Evolutionary conservation across 805 yeast genomes (phyloP).

Genomic region (Saccharomyces mikatae): DNA sequence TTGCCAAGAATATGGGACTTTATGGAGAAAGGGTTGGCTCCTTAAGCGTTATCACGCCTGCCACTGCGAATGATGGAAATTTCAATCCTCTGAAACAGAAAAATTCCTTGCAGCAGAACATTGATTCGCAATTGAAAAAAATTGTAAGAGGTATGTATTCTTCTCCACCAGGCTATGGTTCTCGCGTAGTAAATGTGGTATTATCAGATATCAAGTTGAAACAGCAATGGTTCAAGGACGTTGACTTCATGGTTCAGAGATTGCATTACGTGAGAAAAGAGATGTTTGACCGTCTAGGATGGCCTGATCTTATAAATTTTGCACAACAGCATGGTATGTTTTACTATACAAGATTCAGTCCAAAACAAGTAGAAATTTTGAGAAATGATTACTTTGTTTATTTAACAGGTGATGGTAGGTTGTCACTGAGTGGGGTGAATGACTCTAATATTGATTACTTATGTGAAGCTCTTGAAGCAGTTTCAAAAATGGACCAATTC

Average conservation of each 20-base stretch:
- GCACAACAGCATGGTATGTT: conserved; percentile 86
- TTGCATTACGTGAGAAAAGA: conserved; percentile 62
- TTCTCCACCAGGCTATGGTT: conserved; percentile 92
- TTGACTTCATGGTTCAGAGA: conserved; percentile 69
- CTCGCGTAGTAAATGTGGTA: conserved; percentile 76
- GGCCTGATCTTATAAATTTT: conserved; percentile 71
- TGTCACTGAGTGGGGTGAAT: conserved; percentile 85
- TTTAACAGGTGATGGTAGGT: conserved; percentile 84
- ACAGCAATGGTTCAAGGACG: conserved; percentile 74
- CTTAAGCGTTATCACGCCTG: conserved; percentile 48
- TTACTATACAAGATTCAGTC: conserved; percentile 75
- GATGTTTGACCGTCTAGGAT: conserved; percentile 57
- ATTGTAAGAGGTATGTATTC: conserved; percentile 82
- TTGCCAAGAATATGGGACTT: conserved; percentile 91
- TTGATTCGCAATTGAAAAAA: conserved; percentile 75
- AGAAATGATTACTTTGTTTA: conserved; percentile 70
- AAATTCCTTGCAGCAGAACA: conserved; percentile 49
- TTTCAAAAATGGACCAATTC: conserved; percentile 1
- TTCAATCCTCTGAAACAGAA: neutral
- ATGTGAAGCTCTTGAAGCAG: conserved; percentile 16
- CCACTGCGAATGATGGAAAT: conserved; percentile 37
- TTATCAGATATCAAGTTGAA: conserved; percentile 53
- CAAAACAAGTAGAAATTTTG: conserved; percentile 62
- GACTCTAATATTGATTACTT: conserved; percentile 63
- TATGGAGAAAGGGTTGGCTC: conserved; percentile 95